Conservation (phyloP, 2,329 filamentous ascomycete genomes). For the Xylaria sp. region DNA sequence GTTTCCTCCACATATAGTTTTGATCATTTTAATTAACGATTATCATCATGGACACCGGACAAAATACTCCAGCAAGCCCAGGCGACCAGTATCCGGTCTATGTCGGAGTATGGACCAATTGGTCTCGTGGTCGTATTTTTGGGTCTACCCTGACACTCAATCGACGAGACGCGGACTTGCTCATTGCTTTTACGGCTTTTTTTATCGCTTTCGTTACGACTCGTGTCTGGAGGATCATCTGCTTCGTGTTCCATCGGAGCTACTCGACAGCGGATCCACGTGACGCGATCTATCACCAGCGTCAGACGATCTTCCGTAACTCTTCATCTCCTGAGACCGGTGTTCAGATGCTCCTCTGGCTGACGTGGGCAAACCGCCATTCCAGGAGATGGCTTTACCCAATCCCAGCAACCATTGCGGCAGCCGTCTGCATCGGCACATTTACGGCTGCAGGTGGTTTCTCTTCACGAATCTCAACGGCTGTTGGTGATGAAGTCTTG, state of each 20-base stretch:
- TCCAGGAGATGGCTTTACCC: neutral
- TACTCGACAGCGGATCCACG: neutral
- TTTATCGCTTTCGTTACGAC: neutral
- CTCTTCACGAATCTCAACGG: constrained; percentile 1
- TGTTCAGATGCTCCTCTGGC: neutral
- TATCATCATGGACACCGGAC: neutral
- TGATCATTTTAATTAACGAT: too few species aligned
- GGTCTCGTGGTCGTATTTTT: neutral
- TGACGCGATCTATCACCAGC: neutral
- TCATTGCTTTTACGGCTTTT: neutral
- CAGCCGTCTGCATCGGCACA: neutral
- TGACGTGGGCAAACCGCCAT: neutral
- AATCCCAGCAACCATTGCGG: neutral
- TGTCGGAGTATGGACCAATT: neutral
- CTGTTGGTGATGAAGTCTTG: constrained; percentile 1
- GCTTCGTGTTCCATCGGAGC: neutral
- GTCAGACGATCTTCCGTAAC: neutral
- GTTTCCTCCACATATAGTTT: too few species aligned
- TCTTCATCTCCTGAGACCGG: neutral
- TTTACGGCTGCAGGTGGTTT: constrained; percentile 7
- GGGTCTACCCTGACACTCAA: neutral
- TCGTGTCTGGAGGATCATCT: neutral
- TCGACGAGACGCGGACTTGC: neutral
- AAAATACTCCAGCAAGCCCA: neutral
- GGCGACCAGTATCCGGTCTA: neutral